phyloP scores from a whole-genome alignment of 2,329 filamentous ascomycete genomes.

The Shiraia sp. region DNA sequence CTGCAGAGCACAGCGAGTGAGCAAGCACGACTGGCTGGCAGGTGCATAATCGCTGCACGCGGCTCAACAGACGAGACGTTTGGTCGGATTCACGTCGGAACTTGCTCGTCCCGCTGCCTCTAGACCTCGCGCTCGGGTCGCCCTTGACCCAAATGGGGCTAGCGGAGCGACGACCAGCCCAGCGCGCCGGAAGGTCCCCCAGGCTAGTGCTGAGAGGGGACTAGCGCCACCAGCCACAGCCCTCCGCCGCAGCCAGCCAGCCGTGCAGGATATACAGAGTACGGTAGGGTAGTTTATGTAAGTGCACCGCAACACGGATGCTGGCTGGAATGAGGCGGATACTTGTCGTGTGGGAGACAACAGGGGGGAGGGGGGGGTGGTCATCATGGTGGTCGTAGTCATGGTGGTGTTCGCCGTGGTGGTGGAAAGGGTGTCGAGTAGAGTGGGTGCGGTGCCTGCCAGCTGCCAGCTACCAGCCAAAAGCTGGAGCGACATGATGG shows the following conservation, averaged over 20 bases:
- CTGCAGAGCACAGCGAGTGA: too few relatives aligned
- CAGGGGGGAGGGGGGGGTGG: constrained; percentile 2
- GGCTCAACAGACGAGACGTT: constrained; percentile 17
- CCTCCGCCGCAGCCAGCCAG: constrained; percentile 15
- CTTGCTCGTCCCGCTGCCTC: constrained; percentile 20
- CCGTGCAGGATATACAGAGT: too few relatives aligned
- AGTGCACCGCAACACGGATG: too few relatives aligned
- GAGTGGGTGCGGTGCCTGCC: too few relatives aligned
- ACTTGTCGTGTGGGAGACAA: constrained; percentile 3
- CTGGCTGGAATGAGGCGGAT: constrained; percentile 6
- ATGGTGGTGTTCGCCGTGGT: too few relatives aligned
- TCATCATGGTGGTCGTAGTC: too few relatives aligned
- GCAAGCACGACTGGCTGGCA: constrained; percentile 23
- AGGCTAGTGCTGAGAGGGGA: too few relatives aligned
- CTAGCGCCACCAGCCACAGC: constrained; percentile 23
- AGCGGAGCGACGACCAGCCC: constrained; percentile 15
- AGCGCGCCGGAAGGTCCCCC: constrained; percentile 7
- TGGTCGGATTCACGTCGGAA: constrained; percentile 14
- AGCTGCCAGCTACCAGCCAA: too few relatives aligned
- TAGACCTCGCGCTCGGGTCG: constrained; percentile 11
- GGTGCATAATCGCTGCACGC: constrained; percentile 13
- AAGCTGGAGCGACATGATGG: too few relatives aligned
- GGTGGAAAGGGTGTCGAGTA: too few relatives aligned
- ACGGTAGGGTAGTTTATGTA: too few relatives aligned
- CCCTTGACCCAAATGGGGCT: constrained; percentile 1